Conservation (phyloP, 805 yeast genomes). For the Wickerhamomyces bisporus region DNA sequence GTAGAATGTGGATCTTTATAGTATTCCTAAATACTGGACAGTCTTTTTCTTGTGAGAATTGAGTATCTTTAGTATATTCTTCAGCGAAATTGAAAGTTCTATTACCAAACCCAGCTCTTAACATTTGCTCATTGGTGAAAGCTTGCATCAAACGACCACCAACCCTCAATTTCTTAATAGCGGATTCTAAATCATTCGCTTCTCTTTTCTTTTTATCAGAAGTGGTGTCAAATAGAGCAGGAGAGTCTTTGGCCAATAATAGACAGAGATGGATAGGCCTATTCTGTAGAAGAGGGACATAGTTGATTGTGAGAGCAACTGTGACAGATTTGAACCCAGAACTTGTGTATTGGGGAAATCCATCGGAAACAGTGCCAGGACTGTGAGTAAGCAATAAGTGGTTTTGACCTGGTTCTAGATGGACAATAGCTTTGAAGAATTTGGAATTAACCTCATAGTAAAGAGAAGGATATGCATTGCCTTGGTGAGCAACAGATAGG, state of each 20-base stretch:
- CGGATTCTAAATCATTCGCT: conserved; percentile 63
- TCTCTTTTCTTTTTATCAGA: conserved; percentile 41
- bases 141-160: conserved; percentile 90
- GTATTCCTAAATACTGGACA: conserved; percentile 40
- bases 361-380: conserved; percentile 30
- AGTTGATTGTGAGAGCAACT: conserved; percentile 33
- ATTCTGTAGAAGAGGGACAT: conserved; percentile 53
- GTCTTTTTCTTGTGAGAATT: conserved; percentile 39
- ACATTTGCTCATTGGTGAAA: conserved; percentile 86
- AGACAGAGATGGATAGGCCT: conserved; percentile 81
- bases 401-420: conserved; percentile 68
- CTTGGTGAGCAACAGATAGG: conserved; percentile 39
- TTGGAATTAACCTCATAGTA: conserved; percentile 64
- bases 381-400: conserved; percentile 44
- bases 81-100: conserved; percentile 75
- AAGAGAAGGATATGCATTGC: conserved; percentile 51
- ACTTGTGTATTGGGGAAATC: conserved; percentile 23
- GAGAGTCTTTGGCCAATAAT: conserved; percentile 72
- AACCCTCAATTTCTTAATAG: conserved; percentile 67
- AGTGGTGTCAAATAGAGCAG: conserved; percentile 67
- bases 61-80: conserved; percentile 50
- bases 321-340: conserved; percentile 5
- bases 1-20: conserved; percentile 74
- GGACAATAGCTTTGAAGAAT: conserved; percentile 70
- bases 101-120: conserved; percentile 68